Base-by-base conservation (phyloP, 805 yeast genomes). In the Monosporozyma aerobia region DNA sequence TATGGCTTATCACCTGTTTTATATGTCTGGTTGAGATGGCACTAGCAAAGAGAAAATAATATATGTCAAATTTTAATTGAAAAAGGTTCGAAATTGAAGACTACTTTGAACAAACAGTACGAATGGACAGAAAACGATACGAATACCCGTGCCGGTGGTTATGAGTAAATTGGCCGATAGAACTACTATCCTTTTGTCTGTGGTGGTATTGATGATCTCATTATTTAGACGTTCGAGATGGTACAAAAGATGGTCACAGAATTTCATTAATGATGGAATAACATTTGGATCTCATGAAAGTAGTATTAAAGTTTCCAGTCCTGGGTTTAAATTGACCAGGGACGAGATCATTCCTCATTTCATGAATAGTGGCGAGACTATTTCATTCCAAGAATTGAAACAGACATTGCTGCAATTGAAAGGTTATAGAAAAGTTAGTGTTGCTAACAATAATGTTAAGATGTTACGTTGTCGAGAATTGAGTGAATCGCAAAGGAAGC, bases 151-250 rank as follows among this genome's bases (percentile, higher is more conserved):
- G 2, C n/a, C 37, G 13, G 39, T 35, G 27, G 45, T 23, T 13
- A 43, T 43, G 45, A 43, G 23, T 43, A 11, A 14, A 14, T 5
- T 23, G 8, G 11, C 29, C 11, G 45, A 43, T 43, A 43, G 27
- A 11, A 30, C 45, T 23, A 43, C 43, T 25, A 33, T 47, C 23
- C 16, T 47, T 9, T 23, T 47, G 13, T 25, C 39, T 22, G 27
- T 35, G 9, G 30, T 47, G n/a, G 40, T 47, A 33, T 47, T 47
- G n/a, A 46, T 64, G 3, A 58, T 64, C 59, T 56, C 62, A 16
- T 48, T 61, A 23, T 51, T 63, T 13, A 55, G 62, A 43, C 58
- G 53, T 35, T 57, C 47, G 13, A 11, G 23, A 14, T 25, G 33
- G 33, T 19, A 19, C 6, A 40, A 44, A 43, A 35, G 23, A 16